Percentiles rank a stretch among this genome's conserved stretches.
These are phyloP conservation scores for Penicillium sp. DNA, from an alignment of 2,329 filamentous ascomycete genomes.

Conservation along the genomic window DNA sequence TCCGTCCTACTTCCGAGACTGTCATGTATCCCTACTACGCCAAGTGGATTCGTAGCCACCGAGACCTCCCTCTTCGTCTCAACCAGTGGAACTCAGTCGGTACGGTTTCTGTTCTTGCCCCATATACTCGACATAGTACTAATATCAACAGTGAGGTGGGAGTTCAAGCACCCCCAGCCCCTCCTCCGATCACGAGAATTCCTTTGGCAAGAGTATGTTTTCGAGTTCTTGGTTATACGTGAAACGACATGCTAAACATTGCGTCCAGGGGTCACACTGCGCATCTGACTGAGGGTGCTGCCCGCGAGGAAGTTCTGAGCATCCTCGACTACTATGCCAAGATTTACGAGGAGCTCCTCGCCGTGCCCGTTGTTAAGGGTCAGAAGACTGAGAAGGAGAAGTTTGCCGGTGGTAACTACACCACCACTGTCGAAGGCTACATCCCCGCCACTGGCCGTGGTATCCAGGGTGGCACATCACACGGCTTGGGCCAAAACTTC, in stretches of 20 bases:
- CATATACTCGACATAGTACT: not conserved
- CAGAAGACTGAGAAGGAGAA: conserved; percentile 97
- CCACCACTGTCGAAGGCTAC: conserved; percentile 94
- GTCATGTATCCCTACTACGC: conserved; percentile 97
- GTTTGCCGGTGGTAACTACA: conserved; percentile 95
- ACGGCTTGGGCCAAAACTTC: conserved; percentile 96
- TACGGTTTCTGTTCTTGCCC: not conserved
- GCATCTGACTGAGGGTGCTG: conserved; percentile 78
- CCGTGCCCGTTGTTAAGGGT: conserved; percentile 90
- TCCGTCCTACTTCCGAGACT: conserved; percentile 68
- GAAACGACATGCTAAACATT: not conserved
- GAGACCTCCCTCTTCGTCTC: conserved; percentile 87
- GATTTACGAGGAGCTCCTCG: conserved; percentile 90
- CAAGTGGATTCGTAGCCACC: conserved; percentile 95
- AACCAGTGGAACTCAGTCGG: conserved; percentile 97
- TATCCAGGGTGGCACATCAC: conserved; percentile 93
- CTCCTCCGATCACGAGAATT: conserved; percentile 95
- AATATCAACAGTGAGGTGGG: conserved; percentile 57
- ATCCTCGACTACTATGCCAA: conserved; percentile 91
- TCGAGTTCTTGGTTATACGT: not conserved
- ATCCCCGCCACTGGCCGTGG: conserved; percentile 93
- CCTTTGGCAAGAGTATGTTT: conserved; percentile 76
- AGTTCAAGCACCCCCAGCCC: conserved; percentile 84
- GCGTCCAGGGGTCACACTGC: conserved; percentile 70
- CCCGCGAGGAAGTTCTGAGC: conserved; percentile 81